A percentile compares a stretch with the other conserved stretches of the same genome.
phyloP scores from a whole-genome alignment of 2,329 filamentous ascomycete species.

The Aureobasidium sp. region DNA sequence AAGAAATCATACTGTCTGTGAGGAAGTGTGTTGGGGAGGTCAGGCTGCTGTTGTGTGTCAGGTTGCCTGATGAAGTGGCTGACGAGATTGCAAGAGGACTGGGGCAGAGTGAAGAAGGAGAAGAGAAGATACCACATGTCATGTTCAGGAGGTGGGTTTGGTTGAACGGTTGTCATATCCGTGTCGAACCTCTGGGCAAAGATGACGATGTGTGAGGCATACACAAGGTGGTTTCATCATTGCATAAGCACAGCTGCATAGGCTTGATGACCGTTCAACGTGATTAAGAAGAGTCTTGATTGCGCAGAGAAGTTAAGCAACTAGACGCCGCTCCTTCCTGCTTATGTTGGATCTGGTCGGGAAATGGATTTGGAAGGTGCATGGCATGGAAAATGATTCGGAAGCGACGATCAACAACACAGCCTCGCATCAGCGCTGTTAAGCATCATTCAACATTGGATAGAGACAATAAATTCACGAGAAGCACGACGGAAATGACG shows the following conservation, averaged over 20 bases:
- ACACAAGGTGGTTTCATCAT: background rate
- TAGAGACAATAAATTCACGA: background rate
- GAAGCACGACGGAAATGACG: background rate
- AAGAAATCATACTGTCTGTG: conserved; percentile 13
- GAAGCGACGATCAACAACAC: background rate
- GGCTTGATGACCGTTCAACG: background rate
- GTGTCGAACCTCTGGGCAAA: conserved; percentile 6
- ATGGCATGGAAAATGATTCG: background rate
- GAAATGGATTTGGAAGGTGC: background rate
- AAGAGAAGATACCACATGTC: background rate
- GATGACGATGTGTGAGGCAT: background rate
- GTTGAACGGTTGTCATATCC: conserved; percentile 11
- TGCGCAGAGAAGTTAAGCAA: background rate
- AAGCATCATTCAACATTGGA: background rate
- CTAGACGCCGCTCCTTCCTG: background rate
- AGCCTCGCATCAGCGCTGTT: background rate
- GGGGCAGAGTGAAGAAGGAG: background rate
- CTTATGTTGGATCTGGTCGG: background rate
- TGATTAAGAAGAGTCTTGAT: background rate
- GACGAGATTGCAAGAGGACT: background rate
- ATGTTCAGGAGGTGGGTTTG: conserved; percentile 7
- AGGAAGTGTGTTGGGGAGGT: conserved; percentile 11
- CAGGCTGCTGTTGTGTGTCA: conserved; percentile 4
- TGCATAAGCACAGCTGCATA: background rate
- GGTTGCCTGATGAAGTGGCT: background rate